A percentile compares a stretch with the other conserved stretches of the same genome.
Evolutionary conservation across 345 rosid species (phyloP).

Genomic region (Psidium guajava): DNA sequence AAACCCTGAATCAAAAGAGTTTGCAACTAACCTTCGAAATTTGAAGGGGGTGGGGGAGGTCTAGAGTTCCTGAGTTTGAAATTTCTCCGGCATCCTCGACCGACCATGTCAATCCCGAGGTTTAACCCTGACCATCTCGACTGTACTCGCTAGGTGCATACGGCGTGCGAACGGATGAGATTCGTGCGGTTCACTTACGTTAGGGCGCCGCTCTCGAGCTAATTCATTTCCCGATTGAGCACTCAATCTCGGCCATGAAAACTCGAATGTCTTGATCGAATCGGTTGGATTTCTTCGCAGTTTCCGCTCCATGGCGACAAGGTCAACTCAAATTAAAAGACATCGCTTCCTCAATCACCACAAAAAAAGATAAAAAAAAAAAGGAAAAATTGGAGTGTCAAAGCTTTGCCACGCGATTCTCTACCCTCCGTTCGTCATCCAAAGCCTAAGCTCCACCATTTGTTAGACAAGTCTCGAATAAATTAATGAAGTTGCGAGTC

Average conservation of each 20-base stretch:
- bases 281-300: neutral
- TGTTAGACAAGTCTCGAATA: neutral
- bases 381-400: neutral
- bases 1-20: rapidly evolving
- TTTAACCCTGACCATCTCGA: neutral
- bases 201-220: neutral
- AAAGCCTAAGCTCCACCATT: neutral
- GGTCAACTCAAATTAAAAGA: neutral
- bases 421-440: neutral
- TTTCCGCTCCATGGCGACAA: neutral
- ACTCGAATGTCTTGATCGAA: neutral
- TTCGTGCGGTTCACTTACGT: neutral
- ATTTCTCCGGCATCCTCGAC: neutral
- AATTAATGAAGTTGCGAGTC: neutral
- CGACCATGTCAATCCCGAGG: neutral
- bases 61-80: neutral
- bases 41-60: neutral
- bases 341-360: neutral
- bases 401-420: neutral
- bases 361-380: neutral
- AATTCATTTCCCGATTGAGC: neutral
- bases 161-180: neutral
- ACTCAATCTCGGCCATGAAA: neutral
- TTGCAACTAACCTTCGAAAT: neutral
- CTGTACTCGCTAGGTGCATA: neutral